phyloP scores from a whole-genome alignment of 2,329 filamentous ascomycete species.

The Acephala macrosclerotiorum region DNA sequence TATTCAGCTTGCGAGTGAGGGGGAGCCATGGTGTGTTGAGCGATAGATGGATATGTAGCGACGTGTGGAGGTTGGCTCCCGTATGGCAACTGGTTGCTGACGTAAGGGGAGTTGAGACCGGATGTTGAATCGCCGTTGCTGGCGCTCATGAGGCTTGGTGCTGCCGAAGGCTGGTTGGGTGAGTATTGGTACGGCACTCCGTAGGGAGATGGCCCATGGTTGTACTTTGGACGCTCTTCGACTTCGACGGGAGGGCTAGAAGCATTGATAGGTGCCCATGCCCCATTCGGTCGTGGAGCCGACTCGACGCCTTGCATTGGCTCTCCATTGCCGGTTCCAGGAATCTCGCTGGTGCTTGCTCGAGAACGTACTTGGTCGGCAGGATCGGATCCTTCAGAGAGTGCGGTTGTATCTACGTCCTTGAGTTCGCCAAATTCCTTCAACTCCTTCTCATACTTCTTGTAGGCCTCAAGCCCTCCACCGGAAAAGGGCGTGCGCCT shows the following conservation, averaged over 20 bases:
- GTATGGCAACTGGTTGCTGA: slow-evolving; percentile 24
- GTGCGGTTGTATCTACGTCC: slow-evolving; percentile 30
- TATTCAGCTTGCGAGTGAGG: slow-evolving; percentile 16
- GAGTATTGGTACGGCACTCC: slow-evolving; percentile 33
- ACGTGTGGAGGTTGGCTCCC: neutral
- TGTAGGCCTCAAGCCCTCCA: slow-evolving; percentile 64
- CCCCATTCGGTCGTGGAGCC: slow-evolving; percentile 34
- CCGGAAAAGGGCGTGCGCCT: slow-evolving; percentile 41
- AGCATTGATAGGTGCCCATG: slow-evolving; percentile 41
- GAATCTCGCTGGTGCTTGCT: slow-evolving; percentile 41
- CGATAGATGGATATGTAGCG: slow-evolving; percentile 25
- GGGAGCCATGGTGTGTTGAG: slow-evolving; percentile 28
- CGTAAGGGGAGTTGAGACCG: slow-evolving; percentile 38
- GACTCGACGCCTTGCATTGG: slow-evolving; percentile 42
- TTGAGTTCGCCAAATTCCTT: slow-evolving; percentile 54
- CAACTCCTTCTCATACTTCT: slow-evolving; percentile 59
- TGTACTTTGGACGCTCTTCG: slow-evolving; percentile 37
- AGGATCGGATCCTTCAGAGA: slow-evolving; percentile 38
- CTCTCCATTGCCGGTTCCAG: slow-evolving; percentile 38
- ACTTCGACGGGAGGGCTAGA: slow-evolving; percentile 32
- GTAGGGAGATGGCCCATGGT: slow-evolving; percentile 31
- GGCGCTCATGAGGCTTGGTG: slow-evolving; percentile 37
- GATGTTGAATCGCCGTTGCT: slow-evolving; percentile 39
- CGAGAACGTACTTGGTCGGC: slow-evolving; percentile 35
- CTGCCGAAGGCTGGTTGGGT: slow-evolving; percentile 34